phyloP scores from a whole-genome alignment of 345 rosid genomes.

The Turnera subulata region DNA sequence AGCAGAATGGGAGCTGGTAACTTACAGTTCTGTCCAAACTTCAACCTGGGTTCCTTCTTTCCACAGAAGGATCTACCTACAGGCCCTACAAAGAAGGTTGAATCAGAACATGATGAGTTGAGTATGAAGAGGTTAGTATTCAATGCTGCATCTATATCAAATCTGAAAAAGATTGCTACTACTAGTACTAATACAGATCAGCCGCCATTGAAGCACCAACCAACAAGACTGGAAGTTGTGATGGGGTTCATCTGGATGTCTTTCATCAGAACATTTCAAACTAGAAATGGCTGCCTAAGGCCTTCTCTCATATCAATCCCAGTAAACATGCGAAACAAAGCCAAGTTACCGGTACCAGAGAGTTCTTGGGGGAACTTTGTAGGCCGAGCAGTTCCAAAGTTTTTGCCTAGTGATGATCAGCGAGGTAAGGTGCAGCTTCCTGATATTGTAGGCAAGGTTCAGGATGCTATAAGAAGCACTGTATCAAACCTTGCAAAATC shows the following conservation, averaged over 20 bases:
- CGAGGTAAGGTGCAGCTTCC: too few species aligned
- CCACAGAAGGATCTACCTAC: neutral
- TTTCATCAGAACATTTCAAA: slow-evolving; percentile 2
- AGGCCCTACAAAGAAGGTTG: neutral
- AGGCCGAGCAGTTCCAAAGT: neutral
- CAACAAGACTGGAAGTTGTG: slow-evolving; percentile 35
- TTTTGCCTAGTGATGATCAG: too few species aligned
- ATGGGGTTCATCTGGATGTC: slow-evolving; percentile 33
- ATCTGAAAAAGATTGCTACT: slow-evolving; percentile 3
- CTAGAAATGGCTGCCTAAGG: slow-evolving; percentile 10
- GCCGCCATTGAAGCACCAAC: slow-evolving; percentile 13
- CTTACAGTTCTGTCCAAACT: neutral
- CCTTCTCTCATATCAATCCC: slow-evolving; percentile 1
- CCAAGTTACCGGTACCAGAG: slow-evolving; percentile 7
- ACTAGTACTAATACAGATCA: neutral
- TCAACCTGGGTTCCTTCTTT: neutral
- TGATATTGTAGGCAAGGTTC: too few species aligned
- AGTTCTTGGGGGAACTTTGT: neutral
- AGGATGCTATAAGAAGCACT: too few species aligned
- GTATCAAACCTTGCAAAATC: too few species aligned
- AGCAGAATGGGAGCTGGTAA: neutral
- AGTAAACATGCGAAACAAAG: slow-evolving; percentile 6
- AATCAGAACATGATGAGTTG: slow-evolving; percentile 11
- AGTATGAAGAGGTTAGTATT: slow-evolving; percentile 36
- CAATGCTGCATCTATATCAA: neutral